Percentiles rank a stretch among this genome's conserved stretches.
Conservation (phyloP, 495 filamentous ascomycete species). For the Trichoderma virens region DNA sequence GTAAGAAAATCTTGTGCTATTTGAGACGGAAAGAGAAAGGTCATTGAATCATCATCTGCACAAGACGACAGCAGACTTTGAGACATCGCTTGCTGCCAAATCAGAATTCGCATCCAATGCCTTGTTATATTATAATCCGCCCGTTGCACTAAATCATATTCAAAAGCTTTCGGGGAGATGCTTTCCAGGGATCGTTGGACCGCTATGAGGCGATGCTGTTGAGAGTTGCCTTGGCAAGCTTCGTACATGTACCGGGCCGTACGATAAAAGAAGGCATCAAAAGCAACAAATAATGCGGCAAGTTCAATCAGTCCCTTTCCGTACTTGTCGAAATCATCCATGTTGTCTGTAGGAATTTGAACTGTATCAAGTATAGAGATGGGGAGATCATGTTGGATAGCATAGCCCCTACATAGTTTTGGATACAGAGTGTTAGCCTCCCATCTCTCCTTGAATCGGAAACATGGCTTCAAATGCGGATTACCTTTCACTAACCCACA, state of each 20-base stretch:
- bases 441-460: no score
- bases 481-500: slow-evolving; percentile 6
- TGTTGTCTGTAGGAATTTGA: neutral
- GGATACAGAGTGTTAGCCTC: neutral
- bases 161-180: neutral
- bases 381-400: neutral
- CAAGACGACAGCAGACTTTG: neutral
- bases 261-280: neutral
- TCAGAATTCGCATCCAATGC: slow-evolving; percentile 1
- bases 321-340: neutral
- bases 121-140: neutral
- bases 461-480: no score
- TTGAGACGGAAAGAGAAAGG: neutral
- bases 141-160: neutral
- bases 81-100: slow-evolving; percentile 6
- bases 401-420: neutral
- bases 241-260: neutral
- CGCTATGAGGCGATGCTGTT: neutral
- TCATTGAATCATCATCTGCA: neutral
- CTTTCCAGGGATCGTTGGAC: neutral
- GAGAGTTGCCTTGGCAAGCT: neutral
- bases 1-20: slow-evolving; percentile 1
- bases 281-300: neutral
- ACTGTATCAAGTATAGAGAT: neutral
- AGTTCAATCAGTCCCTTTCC: neutral